Base-by-base conservation (phyloP, 1,284 basidiomycete species). In the Cystobasidium slooffiae region DNA sequence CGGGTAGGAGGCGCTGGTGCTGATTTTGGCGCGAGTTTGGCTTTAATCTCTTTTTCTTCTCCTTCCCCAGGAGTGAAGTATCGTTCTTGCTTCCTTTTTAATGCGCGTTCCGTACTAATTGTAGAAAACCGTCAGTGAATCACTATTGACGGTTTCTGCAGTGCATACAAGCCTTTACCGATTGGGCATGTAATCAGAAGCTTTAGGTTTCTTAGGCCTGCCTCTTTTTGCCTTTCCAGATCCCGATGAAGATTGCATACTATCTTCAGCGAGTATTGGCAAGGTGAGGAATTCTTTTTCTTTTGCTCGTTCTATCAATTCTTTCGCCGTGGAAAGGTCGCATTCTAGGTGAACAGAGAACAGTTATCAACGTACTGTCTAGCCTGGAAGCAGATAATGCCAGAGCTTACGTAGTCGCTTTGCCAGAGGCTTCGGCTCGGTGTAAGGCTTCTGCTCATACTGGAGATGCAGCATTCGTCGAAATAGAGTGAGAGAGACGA, bases 21-120 rank as follows among this genome's bases (percentile, higher is more conserved):
- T 31, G 61, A 44, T 49, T n/a, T 24, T 47, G 24, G 5, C 6
- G 8, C 20, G 4, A 63, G 44, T n/a, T 63, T 49, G 8, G 44
- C 43, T 63, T 39, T 62, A 37, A 73, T 53, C 9, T 56, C 52
- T 24, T 43, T 56, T 49, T 73, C 70, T 55, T 53, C 62, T 12
- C 70, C 70, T 41, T 58, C 31, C n/a, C 55, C 58, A 6, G 63
- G 62, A 14, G 62, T 53, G 49, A 73, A 73, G 24, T 73, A 73
- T 6, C 37, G 8, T 52, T 65, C 51, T 44, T 58, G 53, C 41
- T 41, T 56, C 8, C 14, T 58, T 31, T 37, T 62, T 5, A 53
- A 66, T 49, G 39, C 44, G 1, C 22, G 49, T 20, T 53, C 44
- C 22, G 53, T 73, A 41, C 43, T 37, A 3, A 14, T 12, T 14